Evolutionary conservation across 805 yeast species (phyloP).

Genomic region (Barnettozyma siamensis): DNA sequence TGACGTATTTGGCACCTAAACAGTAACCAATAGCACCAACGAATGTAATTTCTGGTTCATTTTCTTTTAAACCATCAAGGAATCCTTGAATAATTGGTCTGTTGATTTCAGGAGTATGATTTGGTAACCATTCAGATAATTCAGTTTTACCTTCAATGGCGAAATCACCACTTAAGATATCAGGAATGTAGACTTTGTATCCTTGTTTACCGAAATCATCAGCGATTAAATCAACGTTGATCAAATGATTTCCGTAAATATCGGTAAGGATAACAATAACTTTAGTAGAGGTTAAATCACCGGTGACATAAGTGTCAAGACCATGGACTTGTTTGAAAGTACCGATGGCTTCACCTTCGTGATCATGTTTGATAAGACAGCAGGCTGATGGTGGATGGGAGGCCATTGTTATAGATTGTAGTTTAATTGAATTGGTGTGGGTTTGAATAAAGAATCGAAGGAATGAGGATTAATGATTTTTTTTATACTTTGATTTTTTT

Average conservation of each 20-base stretch:
- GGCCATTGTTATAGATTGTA: conserved; percentile 28
- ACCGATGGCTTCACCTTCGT: conserved; percentile 48
- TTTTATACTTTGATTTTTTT: too few species aligned
- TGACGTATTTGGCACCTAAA: conserved; percentile 71
- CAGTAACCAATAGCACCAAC: conserved; percentile 72
- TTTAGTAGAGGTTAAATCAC: conserved; percentile 34
- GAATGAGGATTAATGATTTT: not conserved
- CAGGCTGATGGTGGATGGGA: conserved; percentile 50
- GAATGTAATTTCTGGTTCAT: conserved; percentile 37
- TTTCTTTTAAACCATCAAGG: conserved; percentile 37
- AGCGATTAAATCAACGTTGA: conserved; percentile 57
- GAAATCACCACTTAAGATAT: conserved; percentile 51
- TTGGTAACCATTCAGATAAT: conserved; percentile 43
- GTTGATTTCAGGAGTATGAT: conserved; percentile 47
- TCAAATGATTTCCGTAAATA: conserved; percentile 54
- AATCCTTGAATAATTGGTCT: conserved; percentile 44
- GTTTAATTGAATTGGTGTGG: too few species aligned
- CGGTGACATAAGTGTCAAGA: conserved; percentile 41
- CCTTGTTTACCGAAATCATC: conserved; percentile 59
- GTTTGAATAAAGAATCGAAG: too few species aligned
- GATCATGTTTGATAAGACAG: conserved; percentile 37
- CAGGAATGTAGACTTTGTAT: conserved; percentile 71
- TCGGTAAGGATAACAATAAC: conserved; percentile 65
- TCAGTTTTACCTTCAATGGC: conserved; percentile 29
- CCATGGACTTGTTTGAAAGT: conserved; percentile 36